Evolutionary conservation across 1,284 basidiomycete species (phyloP).

Genomic region (Bjerkandera adusta): DNA sequence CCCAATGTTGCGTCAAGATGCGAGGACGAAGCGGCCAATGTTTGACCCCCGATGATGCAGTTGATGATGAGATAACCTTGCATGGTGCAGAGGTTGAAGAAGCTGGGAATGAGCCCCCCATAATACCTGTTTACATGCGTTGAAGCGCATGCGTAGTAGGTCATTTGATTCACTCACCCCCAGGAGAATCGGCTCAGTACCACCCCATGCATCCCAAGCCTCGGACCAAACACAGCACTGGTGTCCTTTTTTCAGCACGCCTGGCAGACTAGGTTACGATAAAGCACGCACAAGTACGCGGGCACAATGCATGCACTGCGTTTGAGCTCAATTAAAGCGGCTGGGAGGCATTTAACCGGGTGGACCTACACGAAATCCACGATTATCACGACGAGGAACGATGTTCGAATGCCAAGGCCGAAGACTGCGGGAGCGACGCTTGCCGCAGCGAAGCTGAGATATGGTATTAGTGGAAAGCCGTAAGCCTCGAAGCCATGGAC

Average conservation of each 20-base stretch:
- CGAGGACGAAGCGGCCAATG: constrained; percentile 56
- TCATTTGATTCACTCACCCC: constrained; percentile 32
- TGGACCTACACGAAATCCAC: constrained; percentile 50
- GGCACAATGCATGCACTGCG: constrained; percentile 30
- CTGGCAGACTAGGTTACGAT: no score
- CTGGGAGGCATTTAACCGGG: neutral
- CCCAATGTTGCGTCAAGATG: constrained; percentile 55
- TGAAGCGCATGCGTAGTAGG: neutral
- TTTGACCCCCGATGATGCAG: constrained; percentile 74
- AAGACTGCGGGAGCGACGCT: constrained; percentile 60
- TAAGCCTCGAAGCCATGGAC: neutral
- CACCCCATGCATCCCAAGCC: constrained; percentile 61
- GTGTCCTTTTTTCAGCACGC: neutral
- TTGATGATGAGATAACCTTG: constrained; percentile 73
- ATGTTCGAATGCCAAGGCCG: constrained; percentile 48
- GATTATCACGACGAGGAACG: constrained; percentile 47
- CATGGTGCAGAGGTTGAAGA: constrained; percentile 60
- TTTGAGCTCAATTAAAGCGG: neutral
- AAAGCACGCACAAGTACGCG: constrained; percentile 50
- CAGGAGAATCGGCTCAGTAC: constrained; percentile 57
- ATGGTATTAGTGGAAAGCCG: neutral
- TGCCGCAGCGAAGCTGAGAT: constrained; percentile 48
- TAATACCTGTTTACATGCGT: constrained; percentile 55
- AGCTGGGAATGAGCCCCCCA: constrained; percentile 56
- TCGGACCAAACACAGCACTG: constrained; percentile 59